Conservation (phyloP, 2,329 filamentous ascomycete species). For the Chaetothyriales sp. region DNA sequence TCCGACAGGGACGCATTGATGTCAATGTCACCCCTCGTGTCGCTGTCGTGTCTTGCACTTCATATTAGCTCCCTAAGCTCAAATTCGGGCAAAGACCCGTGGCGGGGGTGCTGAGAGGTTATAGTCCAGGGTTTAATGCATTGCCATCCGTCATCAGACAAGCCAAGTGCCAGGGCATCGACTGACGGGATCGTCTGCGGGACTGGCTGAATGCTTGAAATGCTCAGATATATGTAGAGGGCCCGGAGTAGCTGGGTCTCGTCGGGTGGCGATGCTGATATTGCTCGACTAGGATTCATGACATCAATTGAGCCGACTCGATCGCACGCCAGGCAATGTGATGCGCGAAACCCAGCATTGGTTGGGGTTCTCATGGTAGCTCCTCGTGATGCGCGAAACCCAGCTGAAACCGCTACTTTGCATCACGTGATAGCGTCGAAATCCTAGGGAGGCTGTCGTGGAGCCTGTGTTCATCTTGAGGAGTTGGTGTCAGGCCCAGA, state of each 20-base stretch:
- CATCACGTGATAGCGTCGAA: neutral
- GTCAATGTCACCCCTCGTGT: too few relatives aligned
- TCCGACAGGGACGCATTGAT: too few relatives aligned
- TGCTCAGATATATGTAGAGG: too few relatives aligned
- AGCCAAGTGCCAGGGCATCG: neutral
- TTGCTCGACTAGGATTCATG: neutral
- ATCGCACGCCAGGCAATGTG: neutral
- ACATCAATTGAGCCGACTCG: neutral
- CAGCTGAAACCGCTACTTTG: neutral
- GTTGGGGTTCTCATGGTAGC: neutral
- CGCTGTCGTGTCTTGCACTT: too few relatives aligned
- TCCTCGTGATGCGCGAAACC: neutral
- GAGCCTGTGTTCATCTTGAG: conserved; percentile 7
- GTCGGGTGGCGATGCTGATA: neutral
- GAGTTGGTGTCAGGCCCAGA: conserved; percentile 11
- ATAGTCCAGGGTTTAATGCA: too few relatives aligned
- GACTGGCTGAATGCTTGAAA: neutral
- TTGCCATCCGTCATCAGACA: neutral
- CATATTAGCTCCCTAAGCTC: too few relatives aligned
- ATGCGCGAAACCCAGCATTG: neutral
- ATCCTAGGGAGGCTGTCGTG: neutral
- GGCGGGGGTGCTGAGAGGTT: too few relatives aligned
- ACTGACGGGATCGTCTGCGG: neutral
- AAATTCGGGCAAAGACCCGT: too few relatives aligned
- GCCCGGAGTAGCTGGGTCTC: too few relatives aligned